Evolutionary conservation across 2,329 filamentous ascomycete genomes (phyloP).

Genomic region (Colletotrichum chrysophilum): DNA sequence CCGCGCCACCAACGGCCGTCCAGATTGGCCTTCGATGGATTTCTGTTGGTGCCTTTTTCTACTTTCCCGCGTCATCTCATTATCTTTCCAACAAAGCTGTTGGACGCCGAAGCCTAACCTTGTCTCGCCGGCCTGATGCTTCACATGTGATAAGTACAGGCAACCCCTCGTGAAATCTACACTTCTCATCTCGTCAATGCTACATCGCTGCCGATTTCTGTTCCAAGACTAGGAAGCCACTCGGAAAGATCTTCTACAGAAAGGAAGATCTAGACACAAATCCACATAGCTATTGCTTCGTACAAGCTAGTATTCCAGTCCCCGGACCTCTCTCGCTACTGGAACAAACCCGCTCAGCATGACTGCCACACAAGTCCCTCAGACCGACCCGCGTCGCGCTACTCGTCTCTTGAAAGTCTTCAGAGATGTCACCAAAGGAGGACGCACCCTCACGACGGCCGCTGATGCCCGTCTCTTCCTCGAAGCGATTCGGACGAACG

Average conservation of each 20-base stretch:
- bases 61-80: neutral
- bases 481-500: slow-evolving; percentile 24
- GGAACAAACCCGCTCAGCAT: neutral
- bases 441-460: neutral
- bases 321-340: neutral
- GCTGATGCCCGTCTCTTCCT: slow-evolving; percentile 31
- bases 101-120: neutral
- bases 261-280: neutral
- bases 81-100: neutral
- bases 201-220: neutral
- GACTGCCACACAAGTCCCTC: neutral
- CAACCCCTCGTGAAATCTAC: neutral
- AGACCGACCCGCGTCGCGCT: neutral
- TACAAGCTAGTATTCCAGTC: neutral
- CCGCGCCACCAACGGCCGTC: neutral
- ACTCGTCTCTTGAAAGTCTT: slow-evolving; percentile 22
- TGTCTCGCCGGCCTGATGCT: neutral
- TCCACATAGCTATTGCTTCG: neutral
- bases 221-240: neutral
- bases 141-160: neutral
- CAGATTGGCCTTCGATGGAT: neutral
- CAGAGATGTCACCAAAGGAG: slow-evolving; percentile 17
- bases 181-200: neutral
- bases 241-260: neutral
- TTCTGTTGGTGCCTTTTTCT: neutral